Conservation (phyloP, 768 basidiomycete species). For the Naematelia encephala region DNA sequence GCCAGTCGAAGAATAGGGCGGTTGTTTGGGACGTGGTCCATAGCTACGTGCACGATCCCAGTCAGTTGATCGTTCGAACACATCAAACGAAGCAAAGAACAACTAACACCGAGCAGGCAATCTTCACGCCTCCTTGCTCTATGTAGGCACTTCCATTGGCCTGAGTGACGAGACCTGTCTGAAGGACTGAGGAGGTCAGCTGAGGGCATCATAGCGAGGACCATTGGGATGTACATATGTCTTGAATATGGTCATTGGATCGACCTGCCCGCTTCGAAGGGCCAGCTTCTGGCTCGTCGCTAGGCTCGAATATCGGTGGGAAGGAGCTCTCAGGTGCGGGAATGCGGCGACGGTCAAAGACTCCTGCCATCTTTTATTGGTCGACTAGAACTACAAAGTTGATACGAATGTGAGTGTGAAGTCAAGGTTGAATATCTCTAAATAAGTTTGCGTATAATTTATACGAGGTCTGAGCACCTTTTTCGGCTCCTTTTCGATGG, state of each 20-base stretch:
- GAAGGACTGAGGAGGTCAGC: conserved; percentile 61
- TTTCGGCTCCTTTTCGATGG: too few species aligned
- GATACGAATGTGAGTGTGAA: too few species aligned
- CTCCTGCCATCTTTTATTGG: conserved; percentile 23
- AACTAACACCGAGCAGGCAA: conserved; percentile 90
- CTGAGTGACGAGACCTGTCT: conserved; percentile 83
- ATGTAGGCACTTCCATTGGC: conserved; percentile 97
- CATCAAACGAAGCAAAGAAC: conserved; percentile 35
- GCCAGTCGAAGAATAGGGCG: conserved; percentile 63
- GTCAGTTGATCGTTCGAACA: neutral
- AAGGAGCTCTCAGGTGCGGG: conserved; percentile 85
- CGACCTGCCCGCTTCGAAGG: conserved; percentile 54
- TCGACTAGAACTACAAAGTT: too few species aligned
- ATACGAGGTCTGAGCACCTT: too few species aligned
- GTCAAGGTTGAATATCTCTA: too few species aligned
- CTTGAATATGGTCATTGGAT: conserved; percentile 65
- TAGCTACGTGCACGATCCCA: conserved; percentile 54
- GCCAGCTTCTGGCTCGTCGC: conserved; percentile 17
- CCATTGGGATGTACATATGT: conserved; percentile 66
- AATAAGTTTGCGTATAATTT: too few species aligned
- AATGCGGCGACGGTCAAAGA: conserved; percentile 76
- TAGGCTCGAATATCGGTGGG: conserved; percentile 60
- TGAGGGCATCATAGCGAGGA: conserved; percentile 17
- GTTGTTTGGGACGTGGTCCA: conserved; percentile 58
- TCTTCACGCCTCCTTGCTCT: conserved; percentile 84